These are phyloP conservation scores for Glutinoglossum americanum DNA, from an alignment of 495 filamentous ascomycete species.

Conservation along the genomic window DNA sequence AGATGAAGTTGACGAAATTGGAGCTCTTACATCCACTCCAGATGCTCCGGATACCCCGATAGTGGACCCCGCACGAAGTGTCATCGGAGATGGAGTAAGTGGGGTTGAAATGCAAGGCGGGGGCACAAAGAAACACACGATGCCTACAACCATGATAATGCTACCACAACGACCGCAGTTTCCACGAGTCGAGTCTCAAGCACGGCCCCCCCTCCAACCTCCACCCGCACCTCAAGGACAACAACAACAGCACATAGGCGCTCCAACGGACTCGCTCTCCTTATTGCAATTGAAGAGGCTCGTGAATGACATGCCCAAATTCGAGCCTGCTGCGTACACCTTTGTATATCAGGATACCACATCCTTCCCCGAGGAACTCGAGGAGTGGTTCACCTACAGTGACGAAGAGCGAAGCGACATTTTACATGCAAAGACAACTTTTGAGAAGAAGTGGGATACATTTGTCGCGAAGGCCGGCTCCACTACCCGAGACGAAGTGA, in stretches of 20 bases:
- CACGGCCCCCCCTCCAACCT: conserved; percentile 27
- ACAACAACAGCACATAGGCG: conserved; percentile 21
- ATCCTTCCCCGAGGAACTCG: conserved; percentile 63
- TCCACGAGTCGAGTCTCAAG: conserved; percentile 4
- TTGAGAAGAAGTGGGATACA: conserved; percentile 39
- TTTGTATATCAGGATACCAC: conserved; percentile 76
- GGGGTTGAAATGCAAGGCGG: background rate
- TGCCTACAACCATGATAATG: background rate
- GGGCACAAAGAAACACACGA: background rate
- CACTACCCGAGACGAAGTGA: conserved; percentile 7
- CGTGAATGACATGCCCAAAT: conserved; percentile 57
- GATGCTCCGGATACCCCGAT: background rate
- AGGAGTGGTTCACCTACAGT: conserved; percentile 88
- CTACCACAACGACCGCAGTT: background rate
- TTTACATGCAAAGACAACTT: conserved; percentile 45
- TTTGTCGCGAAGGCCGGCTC: conserved; percentile 16
- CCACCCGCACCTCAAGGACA: conserved; percentile 35
- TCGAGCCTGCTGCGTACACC: conserved; percentile 72
- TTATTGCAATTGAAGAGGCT: conserved; percentile 60
- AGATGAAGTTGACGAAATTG: background rate
- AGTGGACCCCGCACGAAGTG: background rate
- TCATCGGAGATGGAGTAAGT: background rate
- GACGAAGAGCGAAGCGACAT: conserved; percentile 53
- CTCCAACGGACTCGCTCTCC: conserved; percentile 55
- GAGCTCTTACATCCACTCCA: background rate